Conservation (phyloP, 192 early-diverging fungal species). For the Funneliformis geosporum region DNA sequence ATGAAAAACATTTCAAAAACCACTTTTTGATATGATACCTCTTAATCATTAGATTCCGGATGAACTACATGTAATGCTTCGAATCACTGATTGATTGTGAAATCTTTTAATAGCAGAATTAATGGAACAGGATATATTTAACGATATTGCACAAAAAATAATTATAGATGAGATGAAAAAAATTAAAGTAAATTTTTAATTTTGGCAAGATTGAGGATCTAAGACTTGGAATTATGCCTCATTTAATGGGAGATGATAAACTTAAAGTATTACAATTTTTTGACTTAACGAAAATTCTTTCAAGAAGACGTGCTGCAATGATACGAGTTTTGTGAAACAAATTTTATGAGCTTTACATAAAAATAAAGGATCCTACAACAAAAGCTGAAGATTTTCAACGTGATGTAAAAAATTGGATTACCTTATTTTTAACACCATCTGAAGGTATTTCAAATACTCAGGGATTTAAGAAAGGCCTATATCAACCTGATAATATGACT, state of each 20-base stretch:
- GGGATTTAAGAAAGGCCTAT: not conserved
- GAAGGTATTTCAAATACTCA: not conserved
- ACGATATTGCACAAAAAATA: not conserved
- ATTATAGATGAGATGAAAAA: not conserved
- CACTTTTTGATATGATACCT: slow-evolving; percentile 4
- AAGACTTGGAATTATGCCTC: not conserved
- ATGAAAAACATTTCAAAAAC: not conserved
- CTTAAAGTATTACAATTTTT: not conserved
- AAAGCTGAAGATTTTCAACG: too few relatives aligned
- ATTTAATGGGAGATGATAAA: not conserved
- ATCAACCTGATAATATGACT: not conserved
- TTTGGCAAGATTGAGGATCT: not conserved
- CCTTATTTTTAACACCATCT: not conserved
- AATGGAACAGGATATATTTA: not conserved
- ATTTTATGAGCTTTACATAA: not conserved
- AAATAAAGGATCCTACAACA: too few relatives aligned
- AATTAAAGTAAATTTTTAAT: not conserved
- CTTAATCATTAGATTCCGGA: not conserved
- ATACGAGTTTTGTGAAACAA: not conserved
- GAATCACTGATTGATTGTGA: not conserved
- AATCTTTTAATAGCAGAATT: not conserved
- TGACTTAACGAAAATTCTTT: not conserved
- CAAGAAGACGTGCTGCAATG: not conserved
- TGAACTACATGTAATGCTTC: not conserved
- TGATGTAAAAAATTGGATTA: too few relatives aligned